Evolutionary conservation across 1,139 yeast species (phyloP).

Genomic region (Suhomyces wounanorum): DNA sequence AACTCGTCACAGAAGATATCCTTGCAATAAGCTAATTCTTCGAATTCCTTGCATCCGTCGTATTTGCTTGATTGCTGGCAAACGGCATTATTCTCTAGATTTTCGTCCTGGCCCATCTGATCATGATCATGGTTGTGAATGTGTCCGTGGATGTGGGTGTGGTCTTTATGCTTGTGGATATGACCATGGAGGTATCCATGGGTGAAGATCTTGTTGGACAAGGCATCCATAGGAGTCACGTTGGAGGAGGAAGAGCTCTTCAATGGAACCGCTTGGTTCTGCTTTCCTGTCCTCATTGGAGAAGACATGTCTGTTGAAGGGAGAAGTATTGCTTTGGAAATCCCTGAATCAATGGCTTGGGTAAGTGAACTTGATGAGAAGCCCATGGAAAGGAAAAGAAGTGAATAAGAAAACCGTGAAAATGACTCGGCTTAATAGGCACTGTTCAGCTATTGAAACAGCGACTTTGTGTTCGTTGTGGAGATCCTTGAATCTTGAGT

Average conservation of each 20-base stretch:
- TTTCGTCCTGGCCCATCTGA: conserved; percentile 24
- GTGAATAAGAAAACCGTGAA: not conserved
- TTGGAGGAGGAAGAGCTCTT: not conserved
- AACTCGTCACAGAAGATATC: conserved; percentile 49
- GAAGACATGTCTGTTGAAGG: not conserved
- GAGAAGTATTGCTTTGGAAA: not conserved
- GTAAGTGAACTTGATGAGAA: not conserved
- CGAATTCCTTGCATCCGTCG: conserved; percentile 31
- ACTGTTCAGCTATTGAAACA: not conserved
- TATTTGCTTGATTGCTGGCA: conserved; percentile 4
- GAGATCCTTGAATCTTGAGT: not conserved
- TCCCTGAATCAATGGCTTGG: not conserved
- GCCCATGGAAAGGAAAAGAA: not conserved
- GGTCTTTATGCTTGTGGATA: conserved; percentile 62
- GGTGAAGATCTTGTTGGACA: conserved; percentile 21
- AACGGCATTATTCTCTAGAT: not conserved
- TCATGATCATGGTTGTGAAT: conserved; percentile 55
- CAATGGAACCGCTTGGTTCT: not conserved
- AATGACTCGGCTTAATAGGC: not conserved
- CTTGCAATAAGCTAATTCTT: conserved; percentile 38
- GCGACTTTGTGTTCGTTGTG: conserved; percentile 1
- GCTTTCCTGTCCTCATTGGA: not conserved
- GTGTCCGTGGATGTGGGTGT: conserved; percentile 71
- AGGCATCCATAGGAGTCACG: not conserved
- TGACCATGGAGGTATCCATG: conserved; percentile 70